Evolutionary conservation across 805 yeast species (phyloP).

Genomic region (Saturnispora sanitii): DNA sequence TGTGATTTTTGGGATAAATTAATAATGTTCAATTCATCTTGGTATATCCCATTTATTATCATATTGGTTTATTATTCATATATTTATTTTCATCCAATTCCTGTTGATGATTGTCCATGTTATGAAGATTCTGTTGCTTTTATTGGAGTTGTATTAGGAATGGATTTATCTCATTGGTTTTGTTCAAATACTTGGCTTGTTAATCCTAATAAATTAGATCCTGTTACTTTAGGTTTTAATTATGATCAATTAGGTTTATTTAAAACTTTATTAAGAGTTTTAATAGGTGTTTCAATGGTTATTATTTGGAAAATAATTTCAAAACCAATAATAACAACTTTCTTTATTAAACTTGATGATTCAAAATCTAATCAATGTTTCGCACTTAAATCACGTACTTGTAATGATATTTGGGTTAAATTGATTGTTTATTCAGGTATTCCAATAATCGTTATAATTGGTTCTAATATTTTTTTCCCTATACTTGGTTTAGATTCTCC

Average conservation of each 20-base stretch:
- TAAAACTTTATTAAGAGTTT: conserved; percentile 36
- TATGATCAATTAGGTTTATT: conserved; percentile 34
- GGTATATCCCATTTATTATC: conserved; percentile 30
- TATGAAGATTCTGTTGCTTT: conserved; percentile 93
- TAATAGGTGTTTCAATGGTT: conserved; percentile 53
- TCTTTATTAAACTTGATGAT: conserved; percentile 25
- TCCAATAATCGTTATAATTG: conserved; percentile 40
- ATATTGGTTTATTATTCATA: conserved; percentile 35
- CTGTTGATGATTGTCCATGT: conserved; percentile 92
- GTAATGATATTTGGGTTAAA: conserved; percentile 68
- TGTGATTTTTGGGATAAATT: conserved; percentile 39
- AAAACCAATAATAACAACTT: conserved; percentile 51
- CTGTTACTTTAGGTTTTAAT: conserved; percentile 33
- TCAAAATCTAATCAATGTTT: conserved; percentile 30
- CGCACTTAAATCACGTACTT: conserved; percentile 54
- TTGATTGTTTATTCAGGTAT: conserved; percentile 77
- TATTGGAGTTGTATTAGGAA: conserved; percentile 75
- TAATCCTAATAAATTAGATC: conserved; percentile 8
- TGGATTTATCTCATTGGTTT: conserved; percentile 54
- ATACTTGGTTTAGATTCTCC: conserved; percentile 2
- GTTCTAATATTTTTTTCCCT: conserved; percentile 4
- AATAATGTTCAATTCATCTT: conserved; percentile 21
- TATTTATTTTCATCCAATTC: conserved; percentile 66
- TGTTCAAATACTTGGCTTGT: conserved; percentile 13
- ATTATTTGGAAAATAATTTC: conserved; percentile 65